Conservation (phyloP, 2,329 filamentous ascomycete genomes). For the Aspergillus unguis region DNA sequence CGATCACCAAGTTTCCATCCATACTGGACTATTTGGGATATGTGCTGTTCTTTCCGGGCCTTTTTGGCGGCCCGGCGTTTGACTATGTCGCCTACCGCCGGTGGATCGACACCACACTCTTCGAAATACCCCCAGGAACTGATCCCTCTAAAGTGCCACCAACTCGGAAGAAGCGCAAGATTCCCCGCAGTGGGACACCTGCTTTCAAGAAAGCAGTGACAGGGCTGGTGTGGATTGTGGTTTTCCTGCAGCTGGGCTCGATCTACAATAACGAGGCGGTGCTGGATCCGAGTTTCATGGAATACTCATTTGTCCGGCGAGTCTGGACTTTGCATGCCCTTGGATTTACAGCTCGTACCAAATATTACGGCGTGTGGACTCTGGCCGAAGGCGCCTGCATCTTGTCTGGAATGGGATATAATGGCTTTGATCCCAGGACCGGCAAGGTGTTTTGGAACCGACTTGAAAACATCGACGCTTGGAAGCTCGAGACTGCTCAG, state of each 20-base stretch:
- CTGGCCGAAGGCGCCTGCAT: constrained; percentile 94
- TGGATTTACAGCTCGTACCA: constrained; percentile 74
- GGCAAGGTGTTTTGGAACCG: constrained; percentile 88
- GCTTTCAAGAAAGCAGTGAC: constrained; percentile 70
- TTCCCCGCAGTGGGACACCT: constrained; percentile 84
- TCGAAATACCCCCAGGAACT: constrained; percentile 75
- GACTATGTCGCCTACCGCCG: constrained; percentile 89
- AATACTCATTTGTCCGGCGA: constrained; percentile 66
- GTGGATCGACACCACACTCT: constrained; percentile 94
- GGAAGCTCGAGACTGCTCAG: constrained; percentile 82
- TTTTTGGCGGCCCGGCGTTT: constrained; percentile 88
- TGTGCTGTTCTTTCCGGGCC: constrained; percentile 88
- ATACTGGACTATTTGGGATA: constrained; percentile 83
- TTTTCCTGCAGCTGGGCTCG: constrained; percentile 69
- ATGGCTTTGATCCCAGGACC: constrained; percentile 80
- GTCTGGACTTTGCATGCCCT: constrained; percentile 81
- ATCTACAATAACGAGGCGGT: constrained; percentile 65
- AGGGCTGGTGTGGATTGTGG: constrained; percentile 74
- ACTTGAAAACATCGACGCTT: constrained; percentile 82
- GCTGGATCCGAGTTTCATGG: constrained; percentile 63
- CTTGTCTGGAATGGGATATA: constrained; percentile 87
- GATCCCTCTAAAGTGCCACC: constrained; percentile 81
- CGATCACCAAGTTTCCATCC: constrained; percentile 68
- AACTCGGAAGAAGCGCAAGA: constrained; percentile 84
- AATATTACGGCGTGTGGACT: constrained; percentile 96